A percentile compares a stretch with the other conserved stretches of the same genome.
These are phyloP conservation scores for Colletotrichum sp. DNA, from an alignment of 2,329 filamentous ascomycete genomes.

Conservation along the genomic window DNA sequence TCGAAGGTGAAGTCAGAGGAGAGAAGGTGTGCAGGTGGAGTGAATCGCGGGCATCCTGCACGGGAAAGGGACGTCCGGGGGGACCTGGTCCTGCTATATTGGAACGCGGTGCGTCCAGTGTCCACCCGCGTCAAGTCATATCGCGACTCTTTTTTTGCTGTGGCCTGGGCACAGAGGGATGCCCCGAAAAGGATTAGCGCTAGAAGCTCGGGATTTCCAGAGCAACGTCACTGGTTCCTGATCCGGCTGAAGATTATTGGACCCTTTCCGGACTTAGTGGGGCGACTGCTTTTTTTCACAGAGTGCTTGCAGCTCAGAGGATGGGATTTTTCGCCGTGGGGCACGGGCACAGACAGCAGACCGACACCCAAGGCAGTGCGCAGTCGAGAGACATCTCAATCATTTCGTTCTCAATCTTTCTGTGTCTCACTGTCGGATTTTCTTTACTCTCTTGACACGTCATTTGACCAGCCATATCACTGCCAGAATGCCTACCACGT, in stretches of 20 bases:
- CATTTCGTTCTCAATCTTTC: neutral
- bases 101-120: slow-evolving; percentile 14
- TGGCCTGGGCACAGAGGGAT: neutral
- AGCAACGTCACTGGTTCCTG: slow-evolving; percentile 13
- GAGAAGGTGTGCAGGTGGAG: slow-evolving; percentile 15
- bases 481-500: slow-evolving; percentile 71
- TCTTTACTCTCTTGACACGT: neutral
- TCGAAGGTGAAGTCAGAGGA: slow-evolving; percentile 5
- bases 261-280: slow-evolving; percentile 1
- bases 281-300: neutral
- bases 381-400: neutral
- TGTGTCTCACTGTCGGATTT: neutral
- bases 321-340: slow-evolving; percentile 20
- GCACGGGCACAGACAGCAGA: slow-evolving; percentile 6
- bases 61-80: slow-evolving; percentile 15
- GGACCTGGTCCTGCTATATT: slow-evolving; percentile 17
- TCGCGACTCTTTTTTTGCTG: slow-evolving; percentile 15
- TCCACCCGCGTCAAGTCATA: slow-evolving; percentile 11
- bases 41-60: slow-evolving; percentile 18
- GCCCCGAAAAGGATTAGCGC: slow-evolving; percentile 2
- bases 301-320: neutral
- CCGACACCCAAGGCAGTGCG: neutral
- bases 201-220: neutral
- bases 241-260: slow-evolving; percentile 3
- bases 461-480: neutral